Evolutionary conservation across 1,284 basidiomycete species (phyloP).

Genomic region (Ganoderma resinaceum): DNA sequence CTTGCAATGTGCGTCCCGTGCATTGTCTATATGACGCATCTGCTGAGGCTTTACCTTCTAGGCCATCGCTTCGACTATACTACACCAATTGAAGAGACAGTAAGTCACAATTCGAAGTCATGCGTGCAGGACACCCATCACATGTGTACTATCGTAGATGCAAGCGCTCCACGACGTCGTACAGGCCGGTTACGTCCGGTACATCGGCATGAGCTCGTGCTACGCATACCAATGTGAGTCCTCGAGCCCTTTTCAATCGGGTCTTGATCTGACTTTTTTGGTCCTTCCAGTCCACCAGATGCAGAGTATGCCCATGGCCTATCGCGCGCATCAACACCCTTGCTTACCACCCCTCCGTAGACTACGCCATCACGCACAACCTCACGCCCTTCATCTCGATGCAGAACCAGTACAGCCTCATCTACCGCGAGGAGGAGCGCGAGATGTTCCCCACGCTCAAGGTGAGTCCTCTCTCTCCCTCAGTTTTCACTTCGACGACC

Average conservation of each 20-base stretch:
- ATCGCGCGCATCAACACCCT: not conserved
- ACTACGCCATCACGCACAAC: constrained; percentile 45
- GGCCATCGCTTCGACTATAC: constrained; percentile 52
- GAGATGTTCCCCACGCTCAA: constrained; percentile 53
- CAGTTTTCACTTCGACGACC: no score
- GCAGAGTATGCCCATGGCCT: constrained; percentile 46
- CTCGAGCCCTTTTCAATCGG: not conserved
- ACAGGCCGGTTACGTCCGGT: constrained; percentile 66
- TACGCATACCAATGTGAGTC: constrained; percentile 41
- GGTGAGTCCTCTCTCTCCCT: not conserved
- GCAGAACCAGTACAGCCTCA: constrained; percentile 56
- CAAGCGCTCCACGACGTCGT: constrained; percentile 75
- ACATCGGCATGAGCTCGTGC: constrained; percentile 68
- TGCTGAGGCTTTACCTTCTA: not conserved
- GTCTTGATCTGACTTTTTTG: no score
- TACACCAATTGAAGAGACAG: constrained; percentile 48
- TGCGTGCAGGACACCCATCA: not conserved
- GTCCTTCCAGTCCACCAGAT: constrained; percentile 43
- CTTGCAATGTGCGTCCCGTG: not conserved
- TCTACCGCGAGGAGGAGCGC: constrained; percentile 58
- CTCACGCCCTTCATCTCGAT: constrained; percentile 60
- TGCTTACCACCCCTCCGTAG: constrained; percentile 16
- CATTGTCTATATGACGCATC: not conserved
- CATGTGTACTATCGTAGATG: constrained; percentile 48
- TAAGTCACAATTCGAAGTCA: constrained; percentile 6